A percentile compares a stretch with the other conserved stretches of the same genome.
Evolutionary conservation across 1,284 basidiomycete genomes (phyloP).

Genomic region (Fomitopsis schrenkii): DNA sequence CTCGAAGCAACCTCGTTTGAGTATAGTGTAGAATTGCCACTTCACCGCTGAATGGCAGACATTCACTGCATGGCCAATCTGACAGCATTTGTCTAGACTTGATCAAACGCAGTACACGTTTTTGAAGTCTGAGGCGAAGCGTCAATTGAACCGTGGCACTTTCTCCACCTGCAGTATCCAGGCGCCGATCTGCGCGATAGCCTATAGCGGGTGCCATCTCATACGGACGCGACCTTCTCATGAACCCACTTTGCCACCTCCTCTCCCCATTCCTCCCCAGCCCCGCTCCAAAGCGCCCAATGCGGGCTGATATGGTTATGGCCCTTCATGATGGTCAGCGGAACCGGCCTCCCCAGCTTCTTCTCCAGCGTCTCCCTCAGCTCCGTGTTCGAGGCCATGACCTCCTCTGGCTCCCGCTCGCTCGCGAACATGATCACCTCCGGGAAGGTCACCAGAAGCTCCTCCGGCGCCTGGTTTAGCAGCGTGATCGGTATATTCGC

Average conservation of each 20-base stretch:
- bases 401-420: constrained; percentile 46
- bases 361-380: constrained; percentile 34
- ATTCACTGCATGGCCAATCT: no score
- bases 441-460: constrained; percentile 37
- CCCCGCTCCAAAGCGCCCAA: constrained; percentile 44
- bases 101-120: no score
- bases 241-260: constrained; percentile 39
- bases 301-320: constrained; percentile 64
- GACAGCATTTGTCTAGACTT: no score
- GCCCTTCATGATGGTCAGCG: constrained; percentile 37
- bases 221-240: background rate
- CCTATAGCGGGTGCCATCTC: background rate
- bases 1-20: no score
- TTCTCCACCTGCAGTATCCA: no score
- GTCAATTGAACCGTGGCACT: no score
- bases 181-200: no score
- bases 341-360: constrained; percentile 23
- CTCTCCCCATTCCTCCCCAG: constrained; percentile 60
- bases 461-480: constrained; percentile 31
- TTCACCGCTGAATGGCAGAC: no score
- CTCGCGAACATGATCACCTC: constrained; percentile 42
- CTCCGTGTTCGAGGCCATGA: constrained; percentile 30
- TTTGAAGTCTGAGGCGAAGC: no score
- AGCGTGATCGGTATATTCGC: constrained; percentile 38
- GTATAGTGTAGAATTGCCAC: no score